Conservation (phyloP, 371 early-diverging fungal genomes). For the Mucor racemosus region DNA sequence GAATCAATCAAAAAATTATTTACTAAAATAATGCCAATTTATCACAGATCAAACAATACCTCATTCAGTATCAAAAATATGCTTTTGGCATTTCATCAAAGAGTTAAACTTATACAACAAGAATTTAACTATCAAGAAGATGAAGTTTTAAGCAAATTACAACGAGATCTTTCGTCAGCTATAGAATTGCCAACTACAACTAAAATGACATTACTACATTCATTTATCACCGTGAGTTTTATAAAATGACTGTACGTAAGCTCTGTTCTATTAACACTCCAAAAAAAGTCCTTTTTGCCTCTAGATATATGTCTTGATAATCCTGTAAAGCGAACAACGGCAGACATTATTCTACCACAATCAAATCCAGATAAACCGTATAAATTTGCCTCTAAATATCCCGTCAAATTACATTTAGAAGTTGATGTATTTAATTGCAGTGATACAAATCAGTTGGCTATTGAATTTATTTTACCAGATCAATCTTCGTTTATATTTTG, state of each 20-base stretch:
- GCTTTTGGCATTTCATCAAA: constrained; percentile 36
- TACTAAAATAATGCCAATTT: not conserved
- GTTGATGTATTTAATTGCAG: constrained; percentile 42
- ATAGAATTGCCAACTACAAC: constrained; percentile 28
- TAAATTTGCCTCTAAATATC: constrained; percentile 36
- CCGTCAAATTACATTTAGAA: constrained; percentile 41
- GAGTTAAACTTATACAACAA: constrained; percentile 35
- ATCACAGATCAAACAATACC: constrained; percentile 20
- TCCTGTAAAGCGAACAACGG: constrained; percentile 40
- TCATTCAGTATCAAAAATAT: constrained; percentile 38
- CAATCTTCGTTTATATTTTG: constrained; percentile 40
- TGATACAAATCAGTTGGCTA: constrained; percentile 41
- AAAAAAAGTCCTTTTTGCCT: constrained; percentile 40
- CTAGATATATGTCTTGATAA: constrained; percentile 37
- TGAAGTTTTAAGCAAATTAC: constrained; percentile 23
- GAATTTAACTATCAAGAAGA: constrained; percentile 7
- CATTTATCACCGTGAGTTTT: constrained; percentile 40
- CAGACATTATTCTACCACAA: constrained; percentile 40
- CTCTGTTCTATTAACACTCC: no score
- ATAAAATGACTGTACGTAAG: not conserved
- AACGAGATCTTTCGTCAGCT: constrained; percentile 31
- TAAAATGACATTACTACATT: constrained; percentile 36
- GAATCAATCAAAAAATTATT: no score
- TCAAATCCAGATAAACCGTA: constrained; percentile 49
- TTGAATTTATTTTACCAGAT: constrained; percentile 53